These are phyloP conservation scores for Theileria sp. DNA, from an alignment of 169 alveolate genomes.

Conservation along the genomic window DNA sequence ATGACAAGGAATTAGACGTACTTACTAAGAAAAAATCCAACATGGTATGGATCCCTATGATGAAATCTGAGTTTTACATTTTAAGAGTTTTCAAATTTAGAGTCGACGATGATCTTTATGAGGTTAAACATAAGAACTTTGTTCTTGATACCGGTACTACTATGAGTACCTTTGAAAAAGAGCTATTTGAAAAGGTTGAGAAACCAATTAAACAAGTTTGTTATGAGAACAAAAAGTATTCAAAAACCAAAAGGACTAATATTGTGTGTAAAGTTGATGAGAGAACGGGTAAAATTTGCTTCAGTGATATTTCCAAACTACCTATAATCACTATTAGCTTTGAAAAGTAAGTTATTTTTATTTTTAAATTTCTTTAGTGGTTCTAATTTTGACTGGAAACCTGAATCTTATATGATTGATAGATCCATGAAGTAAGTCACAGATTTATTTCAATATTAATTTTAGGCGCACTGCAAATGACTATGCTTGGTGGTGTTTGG, in stretches of 20 bases:
- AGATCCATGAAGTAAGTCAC: constrained; percentile 34
- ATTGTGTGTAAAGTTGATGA: constrained; percentile 14
- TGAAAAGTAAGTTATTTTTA: constrained; percentile 31
- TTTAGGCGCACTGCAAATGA: constrained; percentile 40
- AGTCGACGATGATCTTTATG: constrained; percentile 1
- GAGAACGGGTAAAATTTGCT: constrained; percentile 27
- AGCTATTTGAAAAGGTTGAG: constrained; percentile 1
- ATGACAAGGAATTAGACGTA: constrained; percentile 6
- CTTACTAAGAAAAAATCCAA: neutral
- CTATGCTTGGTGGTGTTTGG: constrained; percentile 75
- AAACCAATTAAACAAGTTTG: constrained; percentile 1
- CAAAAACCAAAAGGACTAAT: neutral
- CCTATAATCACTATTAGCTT: constrained; percentile 25
- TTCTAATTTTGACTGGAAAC: constrained; percentile 27
- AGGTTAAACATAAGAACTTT: constrained; percentile 2
- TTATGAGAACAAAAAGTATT: neutral
- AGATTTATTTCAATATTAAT: too few relatives aligned
- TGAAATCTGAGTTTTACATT: constrained; percentile 1
- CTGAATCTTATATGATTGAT: constrained; percentile 57
- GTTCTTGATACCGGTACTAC: constrained; percentile 61
- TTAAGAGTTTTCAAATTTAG: constrained; percentile 2
- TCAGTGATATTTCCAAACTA: constrained; percentile 43
- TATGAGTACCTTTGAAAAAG: constrained; percentile 15
- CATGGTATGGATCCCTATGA: constrained; percentile 47
- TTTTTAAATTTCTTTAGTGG: constrained; percentile 33